These are phyloP conservation scores for Entrophospora sp. DNA, from an alignment of 192 early-diverging fungal species.

Conservation along the genomic window DNA sequence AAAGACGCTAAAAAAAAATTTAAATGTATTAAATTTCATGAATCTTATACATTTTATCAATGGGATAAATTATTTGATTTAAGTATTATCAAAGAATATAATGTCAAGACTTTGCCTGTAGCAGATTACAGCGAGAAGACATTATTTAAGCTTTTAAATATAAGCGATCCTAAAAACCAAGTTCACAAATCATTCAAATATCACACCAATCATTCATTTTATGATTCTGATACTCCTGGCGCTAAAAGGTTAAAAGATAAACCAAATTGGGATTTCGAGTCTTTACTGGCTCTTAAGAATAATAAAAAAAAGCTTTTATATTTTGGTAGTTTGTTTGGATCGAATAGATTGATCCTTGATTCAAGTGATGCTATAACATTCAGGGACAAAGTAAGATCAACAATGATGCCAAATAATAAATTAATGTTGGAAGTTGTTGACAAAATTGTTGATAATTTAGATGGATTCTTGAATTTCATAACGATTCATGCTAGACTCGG, in stretches of 20 bases:
- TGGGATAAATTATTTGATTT: neutral
- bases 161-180: neutral
- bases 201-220: neutral
- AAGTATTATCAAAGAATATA: neutral
- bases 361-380: slow-evolving; percentile 27
- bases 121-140: no score
- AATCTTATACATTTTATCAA: neutral
- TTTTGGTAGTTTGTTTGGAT: slow-evolving; percentile 47
- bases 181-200: neutral
- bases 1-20: neutral
- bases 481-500: slow-evolving; percentile 44
- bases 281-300: slow-evolving; percentile 27
- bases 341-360: slow-evolving; percentile 37
- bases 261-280: slow-evolving; percentile 27
- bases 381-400: slow-evolving; percentile 26
- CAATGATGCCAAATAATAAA: slow-evolving; percentile 41
- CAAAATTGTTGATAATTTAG: slow-evolving; percentile 32
- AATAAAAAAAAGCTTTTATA: slow-evolving; percentile 32
- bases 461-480: slow-evolving; percentile 35
- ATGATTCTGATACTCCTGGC: neutral
- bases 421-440: slow-evolving; percentile 32
- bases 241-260: no score
- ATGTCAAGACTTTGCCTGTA: neutral
- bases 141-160: neutral
- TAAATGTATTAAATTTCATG: neutral